Percentiles rank a stretch among this genome's conserved stretches.
Evolutionary conservation across 2,329 filamentous ascomycete genomes (phyloP).

Genomic region (Coniella lustricola): DNA sequence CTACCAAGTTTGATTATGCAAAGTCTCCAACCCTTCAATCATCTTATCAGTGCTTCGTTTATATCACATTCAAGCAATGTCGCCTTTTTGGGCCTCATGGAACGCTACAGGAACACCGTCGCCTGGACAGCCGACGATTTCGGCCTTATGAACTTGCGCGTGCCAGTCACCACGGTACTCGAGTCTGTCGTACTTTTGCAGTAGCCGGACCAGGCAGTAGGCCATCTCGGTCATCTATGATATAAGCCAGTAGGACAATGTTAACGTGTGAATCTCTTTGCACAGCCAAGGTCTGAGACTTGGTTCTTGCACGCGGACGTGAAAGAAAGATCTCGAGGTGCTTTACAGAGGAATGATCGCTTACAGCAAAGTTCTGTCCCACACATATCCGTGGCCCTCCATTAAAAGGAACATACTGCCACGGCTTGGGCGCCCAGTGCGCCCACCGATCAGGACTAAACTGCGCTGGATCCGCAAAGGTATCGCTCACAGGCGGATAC

Average conservation of each 20-base stretch:
- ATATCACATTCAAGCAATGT: conserved; percentile 14
- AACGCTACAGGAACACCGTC: conserved; percentile 35
- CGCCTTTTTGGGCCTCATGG: conserved; percentile 25
- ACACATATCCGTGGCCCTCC: conserved; percentile 41
- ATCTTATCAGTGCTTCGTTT: neutral
- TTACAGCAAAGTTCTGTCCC: conserved; percentile 49
- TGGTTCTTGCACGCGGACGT: no score
- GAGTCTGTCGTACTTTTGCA: conserved; percentile 53
- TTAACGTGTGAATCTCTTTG: no score
- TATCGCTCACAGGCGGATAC: conserved; percentile 20
- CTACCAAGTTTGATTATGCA: no score
- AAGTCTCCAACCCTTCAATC: no score
- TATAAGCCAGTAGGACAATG: no score
- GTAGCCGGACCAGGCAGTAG: conserved; percentile 36
- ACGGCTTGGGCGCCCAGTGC: conserved; percentile 23
- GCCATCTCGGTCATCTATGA: conserved; percentile 6
- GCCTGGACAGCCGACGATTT: conserved; percentile 37
- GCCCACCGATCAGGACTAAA: conserved; percentile 27
- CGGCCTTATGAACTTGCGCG: conserved; percentile 36
- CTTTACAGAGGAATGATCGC: conserved; percentile 19
- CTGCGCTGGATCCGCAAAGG: conserved; percentile 21
- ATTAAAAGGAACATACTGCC: conserved; percentile 32
- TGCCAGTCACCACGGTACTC: conserved; percentile 41
- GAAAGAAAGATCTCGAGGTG: conserved; percentile 24
- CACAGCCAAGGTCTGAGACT: no score